Evolutionary conservation across 2,329 filamentous ascomycete species (phyloP).

Genomic region (Penicillium glabrum): DNA sequence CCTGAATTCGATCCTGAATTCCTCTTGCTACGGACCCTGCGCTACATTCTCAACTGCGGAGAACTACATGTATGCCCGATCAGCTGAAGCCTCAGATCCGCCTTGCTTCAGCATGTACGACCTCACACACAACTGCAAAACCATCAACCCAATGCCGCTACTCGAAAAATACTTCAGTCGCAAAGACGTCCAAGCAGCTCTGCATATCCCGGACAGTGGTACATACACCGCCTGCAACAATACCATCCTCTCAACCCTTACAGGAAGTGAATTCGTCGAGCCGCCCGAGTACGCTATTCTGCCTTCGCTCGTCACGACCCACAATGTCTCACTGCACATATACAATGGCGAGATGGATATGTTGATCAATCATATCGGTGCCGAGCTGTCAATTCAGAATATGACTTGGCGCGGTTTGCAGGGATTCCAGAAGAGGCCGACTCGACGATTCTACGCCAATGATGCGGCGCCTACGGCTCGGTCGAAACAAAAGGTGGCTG

Average conservation of each 20-base stretch:
- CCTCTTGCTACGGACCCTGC: constrained; percentile 36
- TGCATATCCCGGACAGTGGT: constrained; percentile 27
- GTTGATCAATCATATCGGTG: constrained; percentile 39
- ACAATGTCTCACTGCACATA: constrained; percentile 36
- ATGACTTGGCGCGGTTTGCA: constrained; percentile 42
- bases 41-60: constrained; percentile 36
- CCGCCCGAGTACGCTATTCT: constrained; percentile 36
- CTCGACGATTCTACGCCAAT: constrained; percentile 25
- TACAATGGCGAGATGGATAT: constrained; percentile 41
- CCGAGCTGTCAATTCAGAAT: constrained; percentile 38
- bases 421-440: constrained; percentile 34
- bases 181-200: constrained; percentile 32
- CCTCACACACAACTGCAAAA: constrained; percentile 32
- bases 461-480: constrained; percentile 17
- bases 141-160: constrained; percentile 21
- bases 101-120: constrained; percentile 37
- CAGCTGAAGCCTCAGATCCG: constrained; percentile 9
- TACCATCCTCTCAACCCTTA: constrained; percentile 27
- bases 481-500: constrained; percentile 16
- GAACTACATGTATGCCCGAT: constrained; percentile 27
- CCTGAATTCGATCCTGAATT: constrained; percentile 32
- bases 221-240: constrained; percentile 33
- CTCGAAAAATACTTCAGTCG: constrained; percentile 35
- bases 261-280: constrained; percentile 15
- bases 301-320: constrained; percentile 29